Evolutionary conservation across 306 rosid species (phyloP), one percentile per base, ranked within the genome.

Genomic region (Cyclanthera cordifolia): DNA sequence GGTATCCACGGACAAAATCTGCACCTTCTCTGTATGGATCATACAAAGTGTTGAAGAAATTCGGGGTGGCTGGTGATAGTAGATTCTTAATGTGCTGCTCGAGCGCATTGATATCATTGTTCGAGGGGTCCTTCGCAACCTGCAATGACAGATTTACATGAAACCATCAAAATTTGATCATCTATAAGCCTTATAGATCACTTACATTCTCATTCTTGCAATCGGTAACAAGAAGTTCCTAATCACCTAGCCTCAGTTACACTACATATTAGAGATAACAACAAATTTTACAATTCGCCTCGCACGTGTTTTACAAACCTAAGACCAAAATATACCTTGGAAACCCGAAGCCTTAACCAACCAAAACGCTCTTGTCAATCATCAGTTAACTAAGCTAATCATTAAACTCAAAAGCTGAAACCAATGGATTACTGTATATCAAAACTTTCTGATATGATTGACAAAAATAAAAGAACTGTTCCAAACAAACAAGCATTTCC

Each of bases 1-100:
- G 95, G 75, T 88, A 88, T 48, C 88, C 89, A 3, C 84, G 83
- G 47, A 88, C 87, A 24, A 88, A 85, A 74, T 85, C 88, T 1
- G 82, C 86, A 59, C 88, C 87, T 39, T 88, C 84, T 50, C 91
- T 39, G 72, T 21, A 76, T 12, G 72, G 78, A 30, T 76, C 80
- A 51, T 78, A 64, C 24, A 79, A 79, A 12, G 83, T 79, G 43
- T 82, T 79, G 86, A 79, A 79, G 59, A 82, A 82, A 30, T 19
- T 32, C 20, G 81, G 81, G 5, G 83, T 79, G 28, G 83, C 77
- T 28, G 86, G 86, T 58, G 70, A 57, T 16, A 82, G 69, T 21
- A 83, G 73, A 49, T 80, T 80, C 73, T 66, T 69, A 10, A 80
- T 83, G 69, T 77, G 87, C 58, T 75, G 79, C 64, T 71, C 75